phyloP scores from a whole-genome alignment of 2,329 filamentous ascomycete genomes.

The Claviceps pazoutovae region DNA sequence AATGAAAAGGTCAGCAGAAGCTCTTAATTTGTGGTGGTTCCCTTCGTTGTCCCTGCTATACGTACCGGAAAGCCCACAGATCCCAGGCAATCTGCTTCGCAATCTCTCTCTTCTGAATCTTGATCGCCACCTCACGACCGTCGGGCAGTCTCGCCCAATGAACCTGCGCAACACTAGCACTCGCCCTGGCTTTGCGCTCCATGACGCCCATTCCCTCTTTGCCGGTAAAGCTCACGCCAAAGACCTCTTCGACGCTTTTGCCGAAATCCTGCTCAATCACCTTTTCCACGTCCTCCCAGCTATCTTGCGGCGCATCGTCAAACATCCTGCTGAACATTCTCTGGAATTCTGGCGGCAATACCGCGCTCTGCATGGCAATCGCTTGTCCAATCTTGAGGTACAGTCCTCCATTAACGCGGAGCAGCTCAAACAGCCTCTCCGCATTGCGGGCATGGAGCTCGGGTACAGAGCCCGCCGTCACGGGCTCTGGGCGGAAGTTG shows the following conservation, averaged over 20 bases:
- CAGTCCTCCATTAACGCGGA: slow-evolving; percentile 77
- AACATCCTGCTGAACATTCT: slow-evolving; percentile 96
- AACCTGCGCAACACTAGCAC: slow-evolving; percentile 89
- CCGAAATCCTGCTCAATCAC: slow-evolving; percentile 84
- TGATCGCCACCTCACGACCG: slow-evolving; percentile 84
- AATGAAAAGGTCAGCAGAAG: not conserved
- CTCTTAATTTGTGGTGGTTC: too few species aligned
- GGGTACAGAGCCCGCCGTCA: slow-evolving; percentile 56
- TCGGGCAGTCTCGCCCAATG: slow-evolving; percentile 83
- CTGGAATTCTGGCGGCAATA: slow-evolving; percentile 88
- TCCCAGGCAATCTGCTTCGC: slow-evolving; percentile 85
- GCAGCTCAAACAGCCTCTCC: slow-evolving; percentile 64
- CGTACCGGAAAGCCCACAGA: slow-evolving; percentile 82
- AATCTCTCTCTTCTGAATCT: slow-evolving; percentile 94
- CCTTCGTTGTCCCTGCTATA: slow-evolving; percentile 1
- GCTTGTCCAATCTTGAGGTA: slow-evolving; percentile 98
- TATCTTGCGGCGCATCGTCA: slow-evolving; percentile 89
- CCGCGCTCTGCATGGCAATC: slow-evolving; percentile 93
- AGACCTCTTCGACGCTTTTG: slow-evolving; percentile 77
- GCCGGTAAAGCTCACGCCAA: slow-evolving; percentile 70
- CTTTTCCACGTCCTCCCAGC: slow-evolving; percentile 70
- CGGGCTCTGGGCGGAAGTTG: slow-evolving; percentile 76
- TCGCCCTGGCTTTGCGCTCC: slow-evolving; percentile 50
- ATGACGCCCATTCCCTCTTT: slow-evolving; percentile 53
- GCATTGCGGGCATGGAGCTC: slow-evolving; percentile 77